Base-by-base conservation (phyloP, 129 eudicot genomes). In the Escallonia herrerae region DNA sequence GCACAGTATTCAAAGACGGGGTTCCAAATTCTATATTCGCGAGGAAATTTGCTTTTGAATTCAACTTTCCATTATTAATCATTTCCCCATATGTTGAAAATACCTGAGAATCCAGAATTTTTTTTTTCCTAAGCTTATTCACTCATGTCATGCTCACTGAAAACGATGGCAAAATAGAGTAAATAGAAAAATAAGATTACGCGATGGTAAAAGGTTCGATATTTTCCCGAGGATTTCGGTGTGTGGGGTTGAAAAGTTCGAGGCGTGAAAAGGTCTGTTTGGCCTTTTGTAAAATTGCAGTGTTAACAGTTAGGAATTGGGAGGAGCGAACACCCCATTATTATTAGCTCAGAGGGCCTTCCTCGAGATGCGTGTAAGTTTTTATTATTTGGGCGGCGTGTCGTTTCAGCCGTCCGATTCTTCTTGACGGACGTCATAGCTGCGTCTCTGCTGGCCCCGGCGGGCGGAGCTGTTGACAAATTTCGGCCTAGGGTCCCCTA, bases 311-410 rank as follows among this genome's bases (percentile, higher is more conserved):
- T 70, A 50, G 70, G 33, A 54, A 70, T 71, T 5, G 72, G 76
- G 69, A 72, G 49, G 49, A 53, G 40, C 62, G 49, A 74, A 69
- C 39, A 41, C 60, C 15, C 8, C 37, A 59, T 48, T 62, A 50
- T 15, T 48, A 6, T 50, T 48, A 62, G 10, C 9, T 66, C 43
- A 4, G 10, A 58, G 53, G 64, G 60, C 41, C 43, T 64, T 70
- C 69, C 59, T 53, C 15, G 70, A 67, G 58, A 65, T 56, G 58
- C 56, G 72, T 68, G 79, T 47, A 62, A 63, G 60, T 15, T 56
- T 56, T n/a, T 33, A 10, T 76, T 13, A 47, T 43, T 56, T 54
- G 75, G 83, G 80, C 70, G 74, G 80, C 78, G 44, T 49, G 60
- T 57, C 47, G 56, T 82, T 63, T 14, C 67, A 63, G 48, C 78